phyloP scores from a whole-genome alignment of 108 stramenopile species.

The Fistulifera pelliculosa region DNA sequence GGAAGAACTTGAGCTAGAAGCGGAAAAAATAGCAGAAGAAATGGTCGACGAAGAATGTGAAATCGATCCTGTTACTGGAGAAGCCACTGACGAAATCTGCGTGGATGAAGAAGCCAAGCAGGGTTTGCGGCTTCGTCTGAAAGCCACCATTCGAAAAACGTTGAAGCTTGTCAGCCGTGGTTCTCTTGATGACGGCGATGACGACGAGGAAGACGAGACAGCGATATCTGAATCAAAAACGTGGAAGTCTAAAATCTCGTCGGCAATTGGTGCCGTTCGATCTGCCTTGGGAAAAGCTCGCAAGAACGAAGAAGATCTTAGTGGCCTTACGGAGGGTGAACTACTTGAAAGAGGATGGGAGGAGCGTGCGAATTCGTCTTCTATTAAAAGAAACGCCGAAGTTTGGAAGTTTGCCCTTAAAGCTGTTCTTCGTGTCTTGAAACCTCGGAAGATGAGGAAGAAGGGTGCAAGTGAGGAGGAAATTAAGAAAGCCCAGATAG shows the following conservation, averaged over 20 bases:
- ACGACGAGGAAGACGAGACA: constrained; percentile 16
- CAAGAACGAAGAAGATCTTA: constrained; percentile 5
- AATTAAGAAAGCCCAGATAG: constrained; percentile 47
- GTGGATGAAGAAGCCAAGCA: constrained; percentile 43
- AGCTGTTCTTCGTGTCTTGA: constrained; percentile 63
- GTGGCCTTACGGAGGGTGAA: constrained; percentile 41
- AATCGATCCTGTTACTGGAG: constrained; percentile 39
- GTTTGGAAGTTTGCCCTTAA: constrained; percentile 85
- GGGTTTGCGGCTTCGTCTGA: constrained; percentile 44
- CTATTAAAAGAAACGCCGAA: constrained; percentile 71
- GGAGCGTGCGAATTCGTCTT: constrained; percentile 43
- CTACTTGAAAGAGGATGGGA: constrained; percentile 74
- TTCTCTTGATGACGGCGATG: constrained; percentile 14
- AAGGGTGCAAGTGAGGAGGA: constrained; percentile 62
- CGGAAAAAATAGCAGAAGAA: constrained; percentile 39
- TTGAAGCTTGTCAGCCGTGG: constrained; percentile 35
- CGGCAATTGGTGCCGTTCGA: not conserved
- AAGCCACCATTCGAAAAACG: constrained; percentile 40
- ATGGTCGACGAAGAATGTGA: constrained; percentile 63
- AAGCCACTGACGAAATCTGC: constrained; percentile 51
- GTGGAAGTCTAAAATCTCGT: constrained; percentile 5
- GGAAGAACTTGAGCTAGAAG: constrained; percentile 40
- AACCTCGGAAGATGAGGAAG: constrained; percentile 60
- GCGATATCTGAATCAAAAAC: no score
- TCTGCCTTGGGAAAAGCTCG: not conserved